These are phyloP conservation scores for Phytophthora tubulina DNA, from an alignment of 352 stramenopile species.

Conservation along the genomic window DNA sequence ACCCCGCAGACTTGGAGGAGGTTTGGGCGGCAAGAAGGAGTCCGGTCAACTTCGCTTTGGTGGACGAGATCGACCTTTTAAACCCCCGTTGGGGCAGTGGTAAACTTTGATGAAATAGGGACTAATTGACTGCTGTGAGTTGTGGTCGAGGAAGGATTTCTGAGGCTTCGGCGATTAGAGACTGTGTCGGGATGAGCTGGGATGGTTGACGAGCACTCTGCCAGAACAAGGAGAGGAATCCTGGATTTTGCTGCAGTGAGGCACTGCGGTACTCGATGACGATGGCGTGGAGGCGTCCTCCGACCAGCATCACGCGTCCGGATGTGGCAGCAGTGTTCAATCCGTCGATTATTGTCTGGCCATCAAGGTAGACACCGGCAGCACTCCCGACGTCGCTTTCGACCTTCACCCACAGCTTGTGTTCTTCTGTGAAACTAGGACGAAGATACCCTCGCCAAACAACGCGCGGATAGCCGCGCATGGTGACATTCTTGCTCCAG, in stretches of 20 bases:
- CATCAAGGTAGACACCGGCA: conserved; percentile 48
- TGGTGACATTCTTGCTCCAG: conserved; percentile 47
- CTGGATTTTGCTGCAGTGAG: conserved; percentile 22
- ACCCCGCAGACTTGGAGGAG: conserved; percentile 77
- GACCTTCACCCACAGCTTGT: conserved; percentile 49
- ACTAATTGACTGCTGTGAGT: conserved; percentile 29
- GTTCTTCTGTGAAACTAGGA: conserved; percentile 52
- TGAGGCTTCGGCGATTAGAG: conserved; percentile 26
- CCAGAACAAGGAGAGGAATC: conserved; percentile 32
- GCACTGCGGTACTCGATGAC: conserved; percentile 54
- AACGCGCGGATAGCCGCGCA: conserved; percentile 55
- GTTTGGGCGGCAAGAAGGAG: conserved; percentile 81
- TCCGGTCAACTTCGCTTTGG: conserved; percentile 87
- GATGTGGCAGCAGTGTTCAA: conserved; percentile 41
- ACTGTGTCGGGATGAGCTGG: conserved; percentile 29
- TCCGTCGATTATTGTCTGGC: conserved; percentile 45
- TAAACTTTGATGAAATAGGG: conserved; percentile 5
- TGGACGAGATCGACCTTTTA: conserved; percentile 79
- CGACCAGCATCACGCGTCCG: conserved; percentile 34
- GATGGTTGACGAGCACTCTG: conserved; percentile 24
- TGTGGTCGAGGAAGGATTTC: conserved; percentile 38
- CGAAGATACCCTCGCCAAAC: conserved; percentile 59
- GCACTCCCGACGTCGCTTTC: conserved; percentile 24
- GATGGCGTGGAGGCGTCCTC: conserved; percentile 49
- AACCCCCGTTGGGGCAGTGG: conserved; percentile 36